phyloP scores from a whole-genome alignment of 441 rosid genomes.

The Eutrema salsugineum region DNA sequence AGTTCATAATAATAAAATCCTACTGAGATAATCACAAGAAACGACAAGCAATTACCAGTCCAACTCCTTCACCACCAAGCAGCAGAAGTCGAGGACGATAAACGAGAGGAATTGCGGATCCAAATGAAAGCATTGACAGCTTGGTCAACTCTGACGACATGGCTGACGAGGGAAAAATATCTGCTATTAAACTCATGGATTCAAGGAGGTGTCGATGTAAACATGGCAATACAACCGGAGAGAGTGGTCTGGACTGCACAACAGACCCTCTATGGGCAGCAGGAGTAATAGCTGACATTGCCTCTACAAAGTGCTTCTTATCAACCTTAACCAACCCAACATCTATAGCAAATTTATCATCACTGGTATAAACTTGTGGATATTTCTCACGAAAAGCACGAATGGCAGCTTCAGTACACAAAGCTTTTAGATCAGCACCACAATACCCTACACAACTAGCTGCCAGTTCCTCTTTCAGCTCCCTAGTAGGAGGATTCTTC shows the following conservation, averaged over 20 bases:
- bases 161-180: constrained; percentile 74
- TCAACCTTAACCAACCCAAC: constrained; percentile 89
- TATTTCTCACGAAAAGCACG: constrained; percentile 98
- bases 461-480: constrained; percentile 87
- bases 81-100: constrained; percentile 96
- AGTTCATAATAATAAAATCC: constrained; percentile 31
- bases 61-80: constrained; percentile 85
- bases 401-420: constrained; percentile 99
- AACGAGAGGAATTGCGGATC: constrained; percentile 90
- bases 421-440: constrained; percentile 98
- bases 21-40: constrained; percentile 14
- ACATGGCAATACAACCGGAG: constrained; percentile 93
- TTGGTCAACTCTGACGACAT: constrained; percentile 75
- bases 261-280: constrained; percentile 98
- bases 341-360: constrained; percentile 94
- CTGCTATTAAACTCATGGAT: constrained; percentile 69
- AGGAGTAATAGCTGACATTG: constrained; percentile 97
- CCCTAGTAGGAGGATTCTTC: constrained; percentile 90
- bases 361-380: constrained; percentile 99
- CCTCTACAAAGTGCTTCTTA: constrained; percentile 88
- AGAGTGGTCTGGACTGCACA: constrained; percentile 96
- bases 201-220: constrained; percentile 75
- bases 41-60: constrained; percentile 69
- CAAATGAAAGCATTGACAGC: constrained; percentile 94
- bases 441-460: constrained; percentile 99